Conservation (phyloP, 768 basidiomycete genomes). For the Collybiopsis luxurians region DNA sequence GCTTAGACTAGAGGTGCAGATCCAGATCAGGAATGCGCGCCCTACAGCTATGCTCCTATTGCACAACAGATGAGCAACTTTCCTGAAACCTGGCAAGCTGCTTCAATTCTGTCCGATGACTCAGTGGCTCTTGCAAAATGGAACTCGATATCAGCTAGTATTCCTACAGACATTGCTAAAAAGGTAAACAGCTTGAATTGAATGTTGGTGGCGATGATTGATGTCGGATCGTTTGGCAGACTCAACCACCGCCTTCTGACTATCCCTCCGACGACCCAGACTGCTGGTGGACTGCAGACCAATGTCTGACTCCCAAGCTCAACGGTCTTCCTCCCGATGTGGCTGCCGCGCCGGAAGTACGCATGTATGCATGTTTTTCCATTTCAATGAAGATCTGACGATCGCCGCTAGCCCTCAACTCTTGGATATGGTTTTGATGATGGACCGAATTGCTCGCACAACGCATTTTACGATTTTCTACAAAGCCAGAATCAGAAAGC, state of each 20-base stretch:
- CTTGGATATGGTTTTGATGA: slow-evolving; percentile 64
- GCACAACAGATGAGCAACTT: not conserved
- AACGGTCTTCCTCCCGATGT: slow-evolving; percentile 43
- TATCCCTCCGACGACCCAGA: slow-evolving; percentile 38
- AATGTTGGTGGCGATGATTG: not conserved
- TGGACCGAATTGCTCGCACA: slow-evolving; percentile 65
- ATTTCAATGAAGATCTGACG: not conserved
- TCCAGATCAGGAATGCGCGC: slow-evolving; percentile 1
- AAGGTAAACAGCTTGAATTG: slow-evolving; percentile 26
- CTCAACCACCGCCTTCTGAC: slow-evolving; percentile 19
- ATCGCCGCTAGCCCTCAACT: slow-evolving; percentile 40
- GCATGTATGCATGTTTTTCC: not conserved
- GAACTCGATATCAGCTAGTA: slow-evolving; percentile 26
- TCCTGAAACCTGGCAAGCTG: not conserved
- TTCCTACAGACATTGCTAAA: slow-evolving; percentile 45
- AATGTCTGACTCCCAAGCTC: slow-evolving; percentile 48
- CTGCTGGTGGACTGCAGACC: slow-evolving; percentile 38
- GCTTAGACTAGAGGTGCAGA: not conserved
- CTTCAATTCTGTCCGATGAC: slow-evolving; percentile 1
- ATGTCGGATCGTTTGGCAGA: slow-evolving; percentile 10
- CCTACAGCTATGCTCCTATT: slow-evolving; percentile 4
- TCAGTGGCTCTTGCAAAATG: not conserved
- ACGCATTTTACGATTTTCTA: slow-evolving; percentile 58
- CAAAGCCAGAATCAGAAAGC: slow-evolving; percentile 54
- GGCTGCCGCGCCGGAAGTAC: slow-evolving; percentile 45